These are phyloP conservation scores for Mycena galopus DNA, from an alignment of 768 basidiomycete species.

Conservation along the genomic window DNA sequence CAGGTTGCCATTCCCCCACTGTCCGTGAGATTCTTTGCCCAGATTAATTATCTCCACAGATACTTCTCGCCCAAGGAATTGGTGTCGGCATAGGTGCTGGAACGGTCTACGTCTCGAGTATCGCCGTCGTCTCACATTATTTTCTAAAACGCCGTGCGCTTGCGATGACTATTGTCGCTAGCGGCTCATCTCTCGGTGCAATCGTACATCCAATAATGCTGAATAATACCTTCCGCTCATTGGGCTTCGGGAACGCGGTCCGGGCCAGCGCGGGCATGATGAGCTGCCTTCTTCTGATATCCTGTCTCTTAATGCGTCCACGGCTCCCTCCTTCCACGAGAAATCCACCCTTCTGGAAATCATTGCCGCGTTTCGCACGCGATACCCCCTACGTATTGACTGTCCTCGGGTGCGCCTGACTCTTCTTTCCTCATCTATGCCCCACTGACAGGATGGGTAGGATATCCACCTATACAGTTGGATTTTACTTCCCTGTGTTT, in stretches of 20 bases:
- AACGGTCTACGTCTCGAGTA: slow-evolving; percentile 57
- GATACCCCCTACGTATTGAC: slow-evolving; percentile 41
- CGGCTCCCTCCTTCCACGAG: slow-evolving; percentile 49
- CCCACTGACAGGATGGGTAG: not conserved
- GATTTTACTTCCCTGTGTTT: slow-evolving; percentile 48
- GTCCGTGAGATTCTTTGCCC: too few species aligned
- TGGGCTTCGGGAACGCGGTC: slow-evolving; percentile 59
- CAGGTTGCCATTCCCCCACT: slow-evolving; percentile 46
- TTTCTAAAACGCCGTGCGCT: slow-evolving; percentile 54
- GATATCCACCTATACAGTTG: slow-evolving; percentile 35
- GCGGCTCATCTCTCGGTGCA: slow-evolving; percentile 62
- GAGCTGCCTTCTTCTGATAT: slow-evolving; percentile 54
- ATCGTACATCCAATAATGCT: slow-evolving; percentile 61
- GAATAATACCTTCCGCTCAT: slow-evolving; percentile 51
- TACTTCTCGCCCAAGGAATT: slow-evolving; percentile 60
- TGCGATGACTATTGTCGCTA: slow-evolving; percentile 61
- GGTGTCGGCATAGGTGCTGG: slow-evolving; percentile 52
- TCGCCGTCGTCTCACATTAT: slow-evolving; percentile 60
- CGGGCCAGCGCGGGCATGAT: slow-evolving; percentile 60
- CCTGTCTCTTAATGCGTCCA: slow-evolving; percentile 54
- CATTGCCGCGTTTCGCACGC: slow-evolving; percentile 29
- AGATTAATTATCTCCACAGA: slow-evolving; percentile 37
- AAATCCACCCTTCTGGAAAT: slow-evolving; percentile 8
- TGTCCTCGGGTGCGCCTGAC: slow-evolving; percentile 31
- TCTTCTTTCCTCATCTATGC: not conserved